phyloP scores from a whole-genome alignment of 208 protist genomes.

The Leptomonas pyrrhocoris region DNA sequence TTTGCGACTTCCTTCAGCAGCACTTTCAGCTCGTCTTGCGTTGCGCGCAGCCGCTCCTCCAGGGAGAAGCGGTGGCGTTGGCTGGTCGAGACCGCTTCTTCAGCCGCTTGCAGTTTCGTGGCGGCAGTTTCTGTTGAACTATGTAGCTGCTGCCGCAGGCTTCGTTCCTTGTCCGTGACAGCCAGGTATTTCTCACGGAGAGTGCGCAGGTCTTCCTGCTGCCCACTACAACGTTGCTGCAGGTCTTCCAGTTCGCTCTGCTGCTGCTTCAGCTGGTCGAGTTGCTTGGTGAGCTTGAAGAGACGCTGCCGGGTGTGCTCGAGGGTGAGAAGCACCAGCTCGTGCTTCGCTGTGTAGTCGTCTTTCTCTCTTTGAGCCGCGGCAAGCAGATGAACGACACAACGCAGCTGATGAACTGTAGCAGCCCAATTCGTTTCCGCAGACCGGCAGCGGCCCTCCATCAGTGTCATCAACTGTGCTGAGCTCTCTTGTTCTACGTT shows the following conservation, averaged over 20 bases:
- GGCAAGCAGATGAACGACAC: neutral
- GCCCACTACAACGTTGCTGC: conserved; percentile 19
- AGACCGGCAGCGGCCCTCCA: conserved; percentile 26
- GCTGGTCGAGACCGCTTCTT: conserved; percentile 7
- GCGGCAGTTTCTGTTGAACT: conserved; percentile 5
- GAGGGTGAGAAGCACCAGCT: conserved; percentile 6
- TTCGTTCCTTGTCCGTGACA: conserved; percentile 27
- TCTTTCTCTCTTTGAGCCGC: neutral
- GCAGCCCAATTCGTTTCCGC: conserved; percentile 25
- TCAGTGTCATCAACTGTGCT: conserved; percentile 19
- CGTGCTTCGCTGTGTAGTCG: neutral
- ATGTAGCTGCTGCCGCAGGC: conserved; percentile 27
- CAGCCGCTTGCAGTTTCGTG: conserved; percentile 11
- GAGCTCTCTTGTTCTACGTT: neutral
- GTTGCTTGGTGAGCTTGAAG: conserved; percentile 19
- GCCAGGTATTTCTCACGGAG: conserved; percentile 28
- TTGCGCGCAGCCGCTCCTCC: conserved; percentile 24
- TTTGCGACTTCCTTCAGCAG: conserved; percentile 22
- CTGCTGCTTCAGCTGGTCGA: conserved; percentile 20
- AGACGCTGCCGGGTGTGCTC: conserved; percentile 23
- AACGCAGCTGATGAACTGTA: conserved; percentile 17
- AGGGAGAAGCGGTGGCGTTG: conserved; percentile 20
- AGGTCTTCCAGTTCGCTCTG: conserved; percentile 21
- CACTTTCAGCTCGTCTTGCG: conserved; percentile 29
- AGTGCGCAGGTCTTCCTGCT: conserved; percentile 27